Base-by-base conservation (phyloP, 208 protist species). In the Perkinsela sp. region DNA sequence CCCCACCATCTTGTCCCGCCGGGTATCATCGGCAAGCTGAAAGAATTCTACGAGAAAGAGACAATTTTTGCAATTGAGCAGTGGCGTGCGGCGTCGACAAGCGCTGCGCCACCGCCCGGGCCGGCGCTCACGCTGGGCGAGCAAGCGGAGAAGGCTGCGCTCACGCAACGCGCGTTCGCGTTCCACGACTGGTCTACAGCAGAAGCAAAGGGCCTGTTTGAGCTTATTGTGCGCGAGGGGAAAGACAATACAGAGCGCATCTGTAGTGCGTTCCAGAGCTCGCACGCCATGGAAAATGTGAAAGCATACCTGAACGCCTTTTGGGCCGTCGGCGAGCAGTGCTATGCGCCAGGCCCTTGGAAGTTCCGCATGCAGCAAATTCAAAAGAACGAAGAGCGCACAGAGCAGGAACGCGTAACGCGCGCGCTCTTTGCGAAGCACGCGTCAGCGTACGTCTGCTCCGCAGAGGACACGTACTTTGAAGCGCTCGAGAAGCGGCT, bases 1-100 rank as follows among this genome's bases (percentile, higher is more conserved):
- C 77, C 75, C 1, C 73, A 85, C 72, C 87, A 92, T 71, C 80
- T 92, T 57, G 40, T 57, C 22, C 40, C 40, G 6, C 40, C 40
- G 22, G 22, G 40, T 57, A 22, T 57, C 13, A 22, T 57, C 40
- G 40, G 22, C 13, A 6, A 22, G 22, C 6, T 57, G 13, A 57
- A n/a, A 6, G 22, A 22, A n/a, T 57, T 57, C 13, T 57, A n/a
- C 40, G 40, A 57, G 40, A 57, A 57, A 22, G 40, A 57, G 22
- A 57, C 6, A 57, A 6, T 57, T 22, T 22, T 57, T 22, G 40
- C 40, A 57, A 22, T 57, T 22, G 40, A 57, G 40, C 6, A 57
- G 22, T 57, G 40, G 40, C 6, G 22, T 6, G 22, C 6, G 22
- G 13, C 40, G 22, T 22, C 40, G 40, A 57, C 6, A 57, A 57